Conservation (phyloP, 1,284 basidiomycete species). For the Porphyrellus sp. region DNA sequence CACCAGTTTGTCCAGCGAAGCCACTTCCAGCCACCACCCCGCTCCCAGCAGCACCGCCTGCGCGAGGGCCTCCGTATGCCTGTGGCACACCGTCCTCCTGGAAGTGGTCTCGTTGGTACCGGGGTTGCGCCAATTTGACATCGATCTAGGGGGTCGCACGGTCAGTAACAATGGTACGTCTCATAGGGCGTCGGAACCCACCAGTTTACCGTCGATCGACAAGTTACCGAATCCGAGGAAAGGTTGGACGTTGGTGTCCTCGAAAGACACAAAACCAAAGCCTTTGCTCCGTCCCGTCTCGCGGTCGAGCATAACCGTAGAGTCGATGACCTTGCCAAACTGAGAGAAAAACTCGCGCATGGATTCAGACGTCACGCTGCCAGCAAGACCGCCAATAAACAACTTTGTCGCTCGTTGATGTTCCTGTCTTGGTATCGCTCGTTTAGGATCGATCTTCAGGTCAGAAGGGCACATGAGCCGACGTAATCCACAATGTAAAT, state of each 20-base stretch:
- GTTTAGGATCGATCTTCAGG: constrained; percentile 94
- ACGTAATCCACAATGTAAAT: constrained; percentile 23
- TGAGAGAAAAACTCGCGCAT: constrained; percentile 92
- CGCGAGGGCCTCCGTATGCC: constrained; percentile 30
- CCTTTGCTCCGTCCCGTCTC: constrained; percentile 95
- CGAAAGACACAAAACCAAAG: constrained; percentile 97
- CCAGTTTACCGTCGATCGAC: constrained; percentile 89
- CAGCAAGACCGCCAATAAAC: constrained; percentile 94
- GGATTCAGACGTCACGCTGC: constrained; percentile 87
- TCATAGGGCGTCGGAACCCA: constrained; percentile 38
- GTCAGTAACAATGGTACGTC: constrained; percentile 4
- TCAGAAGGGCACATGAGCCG: constrained; percentile 21
- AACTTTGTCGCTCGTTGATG: constrained; percentile 89
- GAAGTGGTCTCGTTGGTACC: constrained; percentile 69
- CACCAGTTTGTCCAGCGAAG: constrained; percentile 25
- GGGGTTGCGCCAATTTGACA: constrained; percentile 89
- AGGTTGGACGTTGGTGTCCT: constrained; percentile 82
- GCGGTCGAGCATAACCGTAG: constrained; percentile 98
- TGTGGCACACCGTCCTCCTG: constrained; percentile 39
- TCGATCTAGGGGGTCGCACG: constrained; percentile 65
- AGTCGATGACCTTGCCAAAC: constrained; percentile 91
- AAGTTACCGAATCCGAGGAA: constrained; percentile 84
- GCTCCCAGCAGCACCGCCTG: constrained; percentile 3
- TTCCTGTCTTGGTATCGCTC: constrained; percentile 94
- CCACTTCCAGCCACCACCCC: constrained; percentile 22